These are phyloP conservation scores for Meyerozyma athensensis DNA, from an alignment of 1,139 yeast genomes.

Conservation along the genomic window DNA sequence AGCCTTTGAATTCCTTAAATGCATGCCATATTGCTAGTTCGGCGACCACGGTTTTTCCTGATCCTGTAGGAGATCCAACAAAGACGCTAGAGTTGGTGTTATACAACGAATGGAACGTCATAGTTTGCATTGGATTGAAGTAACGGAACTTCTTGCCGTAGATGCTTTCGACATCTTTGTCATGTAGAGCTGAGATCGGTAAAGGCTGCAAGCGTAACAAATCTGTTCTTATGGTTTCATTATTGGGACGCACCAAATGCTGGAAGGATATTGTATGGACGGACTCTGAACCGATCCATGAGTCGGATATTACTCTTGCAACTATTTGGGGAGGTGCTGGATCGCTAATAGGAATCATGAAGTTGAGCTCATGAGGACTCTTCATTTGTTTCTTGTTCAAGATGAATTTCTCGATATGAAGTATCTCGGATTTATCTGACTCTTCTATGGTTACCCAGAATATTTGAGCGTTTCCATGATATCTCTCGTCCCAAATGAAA, in stretches of 20 bases:
- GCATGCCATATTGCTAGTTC: slow-evolving; percentile 98
- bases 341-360: slow-evolving; percentile 86
- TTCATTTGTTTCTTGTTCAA: slow-evolving; percentile 55
- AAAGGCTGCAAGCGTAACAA: slow-evolving; percentile 78
- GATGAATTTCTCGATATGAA: slow-evolving; percentile 80
- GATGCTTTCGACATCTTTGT: slow-evolving; percentile 61
- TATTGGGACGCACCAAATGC: slow-evolving; percentile 82
- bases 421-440: slow-evolving; percentile 65
- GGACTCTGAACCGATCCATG: slow-evolving; percentile 86
- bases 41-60: slow-evolving; percentile 97
- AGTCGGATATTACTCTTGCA: slow-evolving; percentile 73
- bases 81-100: slow-evolving; percentile 75
- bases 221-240: slow-evolving; percentile 81
- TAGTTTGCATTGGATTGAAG: slow-evolving; percentile 98
- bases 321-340: slow-evolving; percentile 87
- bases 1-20: slow-evolving; percentile 69
- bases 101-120: slow-evolving; percentile 88
- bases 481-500: slow-evolving; percentile 75
- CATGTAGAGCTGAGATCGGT: slow-evolving; percentile 76
- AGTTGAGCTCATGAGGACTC: slow-evolving; percentile 70
- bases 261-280: slow-evolving; percentile 80
- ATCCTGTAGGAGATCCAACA: slow-evolving; percentile 98
- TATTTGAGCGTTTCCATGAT: slow-evolving; percentile 80
- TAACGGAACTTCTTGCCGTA: slow-evolving; percentile 67
- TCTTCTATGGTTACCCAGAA: slow-evolving; percentile 94